Conservation (phyloP, 148 eudicot species). For the Camellia lanceoleosa region DNA sequence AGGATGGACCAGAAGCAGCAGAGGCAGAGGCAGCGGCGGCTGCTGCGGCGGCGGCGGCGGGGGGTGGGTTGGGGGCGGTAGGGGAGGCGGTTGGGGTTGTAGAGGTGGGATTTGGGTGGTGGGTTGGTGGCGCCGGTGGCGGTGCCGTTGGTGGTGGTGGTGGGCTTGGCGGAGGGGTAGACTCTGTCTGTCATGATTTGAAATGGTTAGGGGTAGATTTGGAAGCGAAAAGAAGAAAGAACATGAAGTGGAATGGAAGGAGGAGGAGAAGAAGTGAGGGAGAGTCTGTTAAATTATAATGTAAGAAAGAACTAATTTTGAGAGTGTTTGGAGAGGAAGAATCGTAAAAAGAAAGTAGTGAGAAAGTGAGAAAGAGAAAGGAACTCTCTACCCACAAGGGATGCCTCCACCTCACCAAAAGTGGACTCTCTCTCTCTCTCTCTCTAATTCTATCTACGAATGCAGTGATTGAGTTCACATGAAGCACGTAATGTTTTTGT, state of each 20-base stretch:
- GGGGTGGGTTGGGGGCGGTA: conserved; percentile 50
- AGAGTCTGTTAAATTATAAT: neutral
- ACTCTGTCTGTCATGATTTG: conserved; percentile 65
- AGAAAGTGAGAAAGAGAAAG: neutral
- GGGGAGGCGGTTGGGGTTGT: conserved; percentile 58
- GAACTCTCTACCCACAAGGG: conserved; percentile 15
- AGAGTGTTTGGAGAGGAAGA: neutral
- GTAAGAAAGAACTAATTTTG: neutral
- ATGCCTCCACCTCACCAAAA: conserved; percentile 20
- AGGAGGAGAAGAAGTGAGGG: neutral
- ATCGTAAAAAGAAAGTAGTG: neutral
- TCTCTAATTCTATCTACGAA: neutral
- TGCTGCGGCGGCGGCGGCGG: conserved; percentile 34
- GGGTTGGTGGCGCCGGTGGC: conserved; percentile 33
- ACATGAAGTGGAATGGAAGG: neutral
- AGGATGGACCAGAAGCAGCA: conserved; percentile 62
- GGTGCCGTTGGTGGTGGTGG: conserved; percentile 26
- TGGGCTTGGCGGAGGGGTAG: conserved; percentile 64
- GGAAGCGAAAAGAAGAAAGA: neutral
- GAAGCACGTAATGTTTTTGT: too few species aligned
- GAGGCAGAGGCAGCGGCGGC: conserved; percentile 61
- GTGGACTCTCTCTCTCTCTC: neutral
- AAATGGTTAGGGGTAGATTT: neutral
- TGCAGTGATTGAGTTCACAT: too few species aligned
- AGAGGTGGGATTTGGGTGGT: conserved; percentile 37